Evolutionary conservation across 2,329 filamentous ascomycete genomes (phyloP).

Genomic region (Pestalotiopsis sp.): DNA sequence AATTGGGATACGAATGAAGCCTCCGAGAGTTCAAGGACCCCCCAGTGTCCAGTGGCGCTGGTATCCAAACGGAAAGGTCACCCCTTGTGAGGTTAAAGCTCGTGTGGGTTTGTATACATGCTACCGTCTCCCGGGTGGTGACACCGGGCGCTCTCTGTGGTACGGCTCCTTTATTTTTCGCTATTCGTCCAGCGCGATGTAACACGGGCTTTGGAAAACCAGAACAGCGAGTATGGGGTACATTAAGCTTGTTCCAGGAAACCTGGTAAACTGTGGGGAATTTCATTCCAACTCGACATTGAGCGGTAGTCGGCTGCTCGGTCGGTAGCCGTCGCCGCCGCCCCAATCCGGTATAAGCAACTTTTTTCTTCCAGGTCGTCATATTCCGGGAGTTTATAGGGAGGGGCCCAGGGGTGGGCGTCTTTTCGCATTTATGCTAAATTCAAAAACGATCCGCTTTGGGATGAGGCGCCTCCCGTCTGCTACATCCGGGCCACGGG

Average conservation of each 20-base stretch:
- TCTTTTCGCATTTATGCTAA: neutral
- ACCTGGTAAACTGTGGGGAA: neutral
- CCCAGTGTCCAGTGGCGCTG: neutral
- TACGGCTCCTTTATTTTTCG: neutral
- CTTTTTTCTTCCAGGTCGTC: neutral
- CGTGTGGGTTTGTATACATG: neutral
- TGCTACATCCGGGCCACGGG: neutral
- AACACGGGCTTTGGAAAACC: neutral
- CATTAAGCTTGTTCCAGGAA: conserved; percentile 5
- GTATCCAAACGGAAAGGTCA: neutral
- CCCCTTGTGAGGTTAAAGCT: neutral
- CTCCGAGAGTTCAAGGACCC: neutral
- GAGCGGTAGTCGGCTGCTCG: neutral
- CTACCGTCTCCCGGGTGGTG: neutral
- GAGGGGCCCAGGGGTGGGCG: neutral
- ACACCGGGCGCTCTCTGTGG: neutral
- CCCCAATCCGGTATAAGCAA: neutral
- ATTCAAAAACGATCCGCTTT: neutral
- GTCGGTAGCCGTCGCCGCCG: neutral
- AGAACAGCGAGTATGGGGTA: conserved; percentile 1
- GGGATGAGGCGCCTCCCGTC: neutral
- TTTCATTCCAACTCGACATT: neutral
- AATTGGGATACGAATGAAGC: conserved; percentile 1
- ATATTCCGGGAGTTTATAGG: neutral
- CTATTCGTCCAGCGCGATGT: neutral